Conservation (phyloP, 108 stramenopile genomes). For the Conticribra guillardii region DNA sequence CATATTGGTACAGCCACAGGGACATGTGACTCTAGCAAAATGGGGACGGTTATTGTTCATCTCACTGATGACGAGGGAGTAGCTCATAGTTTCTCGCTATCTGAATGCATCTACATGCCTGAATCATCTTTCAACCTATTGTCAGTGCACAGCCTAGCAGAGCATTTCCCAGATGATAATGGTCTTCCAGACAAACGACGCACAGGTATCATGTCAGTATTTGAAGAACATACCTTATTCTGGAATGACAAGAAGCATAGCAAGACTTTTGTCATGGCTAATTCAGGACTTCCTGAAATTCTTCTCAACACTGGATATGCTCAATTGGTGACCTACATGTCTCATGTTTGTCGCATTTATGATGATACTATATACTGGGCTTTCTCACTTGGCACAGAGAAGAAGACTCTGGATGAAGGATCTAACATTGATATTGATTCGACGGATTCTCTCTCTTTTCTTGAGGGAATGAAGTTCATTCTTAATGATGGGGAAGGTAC, state of each 20-base stretch:
- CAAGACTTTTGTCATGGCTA: background rate
- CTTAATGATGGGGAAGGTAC: no score
- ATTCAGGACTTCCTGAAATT: background rate
- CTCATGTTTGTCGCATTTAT: constrained; percentile 1
- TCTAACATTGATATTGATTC: no score
- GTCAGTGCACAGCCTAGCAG: background rate
- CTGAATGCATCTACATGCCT: background rate
- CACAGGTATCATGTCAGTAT: background rate
- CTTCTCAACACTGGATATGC: constrained; percentile 6
- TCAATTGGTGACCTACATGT: background rate
- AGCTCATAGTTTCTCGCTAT: background rate
- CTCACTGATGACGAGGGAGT: background rate
- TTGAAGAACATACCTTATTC: background rate
- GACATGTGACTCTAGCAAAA: no score
- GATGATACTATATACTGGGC: constrained; percentile 10
- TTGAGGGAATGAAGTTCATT: no score
- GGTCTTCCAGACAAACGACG: background rate
- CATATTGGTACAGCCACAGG: no score
- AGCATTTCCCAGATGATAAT: background rate
- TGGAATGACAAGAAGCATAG: constrained; percentile 8
- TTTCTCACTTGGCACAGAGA: background rate
- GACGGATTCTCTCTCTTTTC: no score
- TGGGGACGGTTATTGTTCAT: no score
- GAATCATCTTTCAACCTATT: constrained; percentile 3
- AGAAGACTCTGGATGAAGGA: background rate